These are phyloP conservation scores for Aspergillus latus DNA, from an alignment of 2,329 filamentous ascomycete species.

Conservation along the genomic window DNA sequence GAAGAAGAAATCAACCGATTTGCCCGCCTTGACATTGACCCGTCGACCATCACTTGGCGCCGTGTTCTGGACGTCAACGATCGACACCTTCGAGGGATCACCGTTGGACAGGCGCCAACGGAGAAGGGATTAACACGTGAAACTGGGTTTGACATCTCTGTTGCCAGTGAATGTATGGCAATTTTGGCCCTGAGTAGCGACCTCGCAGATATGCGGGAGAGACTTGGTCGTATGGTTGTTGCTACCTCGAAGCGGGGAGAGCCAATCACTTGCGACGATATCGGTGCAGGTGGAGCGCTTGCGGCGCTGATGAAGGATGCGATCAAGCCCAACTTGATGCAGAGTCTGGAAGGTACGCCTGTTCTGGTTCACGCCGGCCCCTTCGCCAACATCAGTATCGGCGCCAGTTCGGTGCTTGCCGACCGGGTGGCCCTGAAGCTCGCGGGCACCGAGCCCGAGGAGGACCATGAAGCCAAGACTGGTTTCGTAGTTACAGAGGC, in stretches of 20 bases:
- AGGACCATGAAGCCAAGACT: constrained; percentile 76
- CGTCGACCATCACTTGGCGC: constrained; percentile 94
- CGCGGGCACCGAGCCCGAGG: constrained; percentile 87
- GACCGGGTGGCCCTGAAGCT: constrained; percentile 96
- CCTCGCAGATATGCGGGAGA: constrained; percentile 84
- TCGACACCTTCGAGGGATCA: constrained; percentile 84
- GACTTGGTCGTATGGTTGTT: constrained; percentile 92
- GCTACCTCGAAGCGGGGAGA: constrained; percentile 82
- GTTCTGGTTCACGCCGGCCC: constrained; percentile 97
- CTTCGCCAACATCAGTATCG: constrained; percentile 98
- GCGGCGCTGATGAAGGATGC: constrained; percentile 96
- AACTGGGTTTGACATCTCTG: constrained; percentile 96
- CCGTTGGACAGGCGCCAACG: constrained; percentile 81
- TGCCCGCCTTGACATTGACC: constrained; percentile 93
- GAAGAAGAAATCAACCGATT: constrained; percentile 85
- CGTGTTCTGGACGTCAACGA: constrained; percentile 97
- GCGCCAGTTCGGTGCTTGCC: constrained; percentile 90
- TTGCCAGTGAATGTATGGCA: constrained; percentile 97
- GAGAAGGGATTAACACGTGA: constrained; percentile 86
- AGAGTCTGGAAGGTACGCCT: constrained; percentile 93
- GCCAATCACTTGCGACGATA: constrained; percentile 91
- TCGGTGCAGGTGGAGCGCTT: constrained; percentile 87
- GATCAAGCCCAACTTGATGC: constrained; percentile 99
- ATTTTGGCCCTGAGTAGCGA: constrained; percentile 91
- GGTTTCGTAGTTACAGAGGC: constrained; percentile 96